Base-by-base conservation (phyloP, 805 yeast genomes). In the Monosporozyma siamensis region DNA sequence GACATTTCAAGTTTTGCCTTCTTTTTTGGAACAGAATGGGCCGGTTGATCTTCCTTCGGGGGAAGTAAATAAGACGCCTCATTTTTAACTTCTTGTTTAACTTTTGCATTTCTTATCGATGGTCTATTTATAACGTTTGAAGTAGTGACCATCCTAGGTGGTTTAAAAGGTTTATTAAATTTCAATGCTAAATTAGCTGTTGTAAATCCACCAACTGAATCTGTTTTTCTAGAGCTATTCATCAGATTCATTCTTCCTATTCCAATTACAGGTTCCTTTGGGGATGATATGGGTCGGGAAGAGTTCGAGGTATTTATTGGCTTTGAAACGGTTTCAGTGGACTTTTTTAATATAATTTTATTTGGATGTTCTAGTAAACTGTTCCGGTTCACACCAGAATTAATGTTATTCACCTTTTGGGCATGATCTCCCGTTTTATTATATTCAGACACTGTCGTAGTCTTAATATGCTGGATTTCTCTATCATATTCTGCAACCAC, bases 81-180 rank as follows among this genome's bases (percentile, higher is more conserved):
- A n/a, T n/a, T n/a, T n/a, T n/a, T n/a, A n/a, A n/a, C 9, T 20
- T 36, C 14, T 20, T 24, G 26, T 37, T 37, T 37, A 5, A 37
- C 31, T 9, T 29, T 32, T n/a, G 14, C 30, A 14, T 22, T 34
- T 34, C 52, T 40, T 21, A 41, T 40, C 14, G 39, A 45, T 14
- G 51, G 49, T 34, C 53, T 45, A 34, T 50, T 49, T 12, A 26
- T 4, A 5, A 29, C 17, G 27, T 8, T 23, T 29, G 37, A 24
- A 15, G 22, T 23, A 12, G 26, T n/a, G 22, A 14, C n/a, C 40
- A 39, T 44, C 43, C 53, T 44, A 2, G 64, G 64, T 20, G 55
- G 52, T 38, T 50, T 57, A 38, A 60, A 60, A 11, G 63, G 65
- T 42, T 41, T 49, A 38, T 58, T 57, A 40, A 56, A 48, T 34